Evolutionary conservation across 208 protist species (phyloP).

Genomic region (Trypanosoma caninum): DNA sequence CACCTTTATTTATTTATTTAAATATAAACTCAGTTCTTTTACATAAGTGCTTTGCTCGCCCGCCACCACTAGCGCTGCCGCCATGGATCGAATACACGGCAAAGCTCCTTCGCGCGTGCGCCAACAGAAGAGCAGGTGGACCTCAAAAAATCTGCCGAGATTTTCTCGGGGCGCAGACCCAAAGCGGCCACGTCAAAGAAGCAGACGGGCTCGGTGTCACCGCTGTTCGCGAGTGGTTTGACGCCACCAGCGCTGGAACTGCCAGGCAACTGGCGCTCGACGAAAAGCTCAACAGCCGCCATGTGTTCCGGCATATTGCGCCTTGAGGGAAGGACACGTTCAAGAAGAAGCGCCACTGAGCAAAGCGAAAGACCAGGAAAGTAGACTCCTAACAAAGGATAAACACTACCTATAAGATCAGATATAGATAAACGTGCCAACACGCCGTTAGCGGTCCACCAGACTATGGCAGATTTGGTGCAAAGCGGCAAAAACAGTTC

Average conservation of each 20-base stretch:
- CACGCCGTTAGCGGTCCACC: slow-evolving; percentile 13
- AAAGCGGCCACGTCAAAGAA: background rate
- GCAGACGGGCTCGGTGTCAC: too few relatives aligned
- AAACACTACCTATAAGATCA: slow-evolving; percentile 26
- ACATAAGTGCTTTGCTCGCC: too few relatives aligned
- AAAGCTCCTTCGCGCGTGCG: background rate
- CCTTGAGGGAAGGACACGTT: slow-evolving; percentile 20
- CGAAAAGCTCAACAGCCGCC: slow-evolving; percentile 9
- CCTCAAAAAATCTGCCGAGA: slow-evolving; percentile 9
- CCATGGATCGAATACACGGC: slow-evolving; percentile 3
- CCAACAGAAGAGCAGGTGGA: slow-evolving; percentile 5
- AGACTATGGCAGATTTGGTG: slow-evolving; percentile 21
- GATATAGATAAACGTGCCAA: slow-evolving; percentile 7
- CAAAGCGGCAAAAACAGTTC: slow-evolving; percentile 12
- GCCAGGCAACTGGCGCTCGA: background rate
- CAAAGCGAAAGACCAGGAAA: slow-evolving; percentile 18
- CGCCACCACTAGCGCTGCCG: background rate
- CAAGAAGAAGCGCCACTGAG: slow-evolving; percentile 19
- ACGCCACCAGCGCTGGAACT: background rate
- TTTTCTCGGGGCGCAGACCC: background rate
- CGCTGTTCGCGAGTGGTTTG: too few relatives aligned
- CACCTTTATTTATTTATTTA: too few relatives aligned
- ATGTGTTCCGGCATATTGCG: slow-evolving; percentile 19
- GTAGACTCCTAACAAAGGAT: slow-evolving; percentile 24
- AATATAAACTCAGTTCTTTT: too few relatives aligned